Percentiles rank a stretch among this genome's conserved stretches.
Conservation (phyloP, 1,284 basidiomycete genomes). For the Exobasidium rhododendri region DNA sequence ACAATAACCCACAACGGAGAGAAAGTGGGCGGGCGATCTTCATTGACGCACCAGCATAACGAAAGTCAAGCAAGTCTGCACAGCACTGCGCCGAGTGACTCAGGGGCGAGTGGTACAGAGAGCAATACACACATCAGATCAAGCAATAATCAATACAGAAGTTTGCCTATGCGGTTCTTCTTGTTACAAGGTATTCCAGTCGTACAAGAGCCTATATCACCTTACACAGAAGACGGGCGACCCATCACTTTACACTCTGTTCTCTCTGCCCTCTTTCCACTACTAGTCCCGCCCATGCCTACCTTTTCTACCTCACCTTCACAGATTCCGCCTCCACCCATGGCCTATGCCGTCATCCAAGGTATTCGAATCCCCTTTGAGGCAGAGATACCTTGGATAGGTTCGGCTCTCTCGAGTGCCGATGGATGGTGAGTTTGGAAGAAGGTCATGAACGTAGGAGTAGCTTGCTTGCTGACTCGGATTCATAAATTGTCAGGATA, state of each 20-base stretch:
- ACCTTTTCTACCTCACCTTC: constrained; percentile 29
- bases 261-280: constrained; percentile 56
- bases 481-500: not conserved
- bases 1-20: not conserved
- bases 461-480: not conserved
- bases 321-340: constrained; percentile 36
- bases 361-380: constrained; percentile 82
- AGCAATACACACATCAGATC: not conserved
- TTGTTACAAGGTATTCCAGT: constrained; percentile 80
- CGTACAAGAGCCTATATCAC: constrained; percentile 80
- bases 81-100: constrained; percentile 2
- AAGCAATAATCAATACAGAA: constrained; percentile 55
- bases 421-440: constrained; percentile 71
- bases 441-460: not conserved
- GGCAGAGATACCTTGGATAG: constrained; percentile 86
- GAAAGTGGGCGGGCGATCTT: constrained; percentile 6
- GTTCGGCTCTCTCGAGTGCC: constrained; percentile 79
- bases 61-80: constrained; percentile 8
- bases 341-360: constrained; percentile 69
- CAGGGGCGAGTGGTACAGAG: not conserved
- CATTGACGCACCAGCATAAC: constrained; percentile 11
- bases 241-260: constrained; percentile 57
- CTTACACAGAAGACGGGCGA: constrained; percentile 66
- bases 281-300: constrained; percentile 57
- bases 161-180: constrained; percentile 82